Conservation (phyloP, 192 early-diverging fungal species). For the Umbelopsis ramanniana region DNA sequence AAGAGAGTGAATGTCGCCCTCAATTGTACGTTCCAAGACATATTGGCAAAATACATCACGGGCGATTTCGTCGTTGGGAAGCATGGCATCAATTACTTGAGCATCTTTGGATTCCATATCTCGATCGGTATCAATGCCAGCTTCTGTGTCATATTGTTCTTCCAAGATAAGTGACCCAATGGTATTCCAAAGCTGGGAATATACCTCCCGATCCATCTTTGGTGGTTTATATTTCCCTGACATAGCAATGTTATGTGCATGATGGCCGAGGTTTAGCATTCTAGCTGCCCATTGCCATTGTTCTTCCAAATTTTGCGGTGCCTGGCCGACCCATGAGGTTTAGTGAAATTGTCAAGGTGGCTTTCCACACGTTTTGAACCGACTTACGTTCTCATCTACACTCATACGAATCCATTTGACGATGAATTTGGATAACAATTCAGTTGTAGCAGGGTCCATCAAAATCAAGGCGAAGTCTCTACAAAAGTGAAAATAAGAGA, state of each 20-base stretch:
- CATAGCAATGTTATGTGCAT: conserved; percentile 50
- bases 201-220: conserved; percentile 52
- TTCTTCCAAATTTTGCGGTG: conserved; percentile 27
- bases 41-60: conserved; percentile 58
- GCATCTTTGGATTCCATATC: conserved; percentile 38
- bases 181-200: conserved; percentile 44
- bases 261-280: conserved; percentile 56
- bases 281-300: conserved; percentile 51
- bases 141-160: conserved; percentile 27
- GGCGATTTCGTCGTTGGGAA: conserved; percentile 50
- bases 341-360: not conserved
- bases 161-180: conserved; percentile 31
- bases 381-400: conserved; percentile 32
- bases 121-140: conserved; percentile 33
- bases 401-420: conserved; percentile 38
- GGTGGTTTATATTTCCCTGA: conserved; percentile 49
- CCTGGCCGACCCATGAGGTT: not conserved
- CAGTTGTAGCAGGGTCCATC: conserved; percentile 56
- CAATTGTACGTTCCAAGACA: conserved; percentile 41
- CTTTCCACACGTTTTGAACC: not conserved
- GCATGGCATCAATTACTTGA: conserved; percentile 29
- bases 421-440: conserved; percentile 56
- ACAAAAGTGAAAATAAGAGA: conserved; percentile 9
- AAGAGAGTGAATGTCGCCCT: conserved; percentile 45
- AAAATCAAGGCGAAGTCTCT: conserved; percentile 64